These are phyloP conservation scores for Phialophora chinensis DNA, from an alignment of 2,329 filamentous ascomycete species.

Conservation along the genomic window DNA sequence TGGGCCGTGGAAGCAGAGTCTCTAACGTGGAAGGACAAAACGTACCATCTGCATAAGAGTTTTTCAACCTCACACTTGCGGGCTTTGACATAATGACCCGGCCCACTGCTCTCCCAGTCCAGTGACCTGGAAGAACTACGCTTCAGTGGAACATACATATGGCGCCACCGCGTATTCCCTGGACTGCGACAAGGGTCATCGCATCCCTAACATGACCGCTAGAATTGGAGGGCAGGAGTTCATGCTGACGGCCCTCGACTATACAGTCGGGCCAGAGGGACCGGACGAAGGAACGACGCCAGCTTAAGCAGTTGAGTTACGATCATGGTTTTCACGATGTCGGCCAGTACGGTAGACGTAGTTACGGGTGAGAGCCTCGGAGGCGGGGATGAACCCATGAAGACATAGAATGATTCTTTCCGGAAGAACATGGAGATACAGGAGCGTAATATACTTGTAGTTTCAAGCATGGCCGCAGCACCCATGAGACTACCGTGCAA, in stretches of 20 bases:
- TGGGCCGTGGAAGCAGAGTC: constrained; percentile 10
- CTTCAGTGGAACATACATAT: too few relatives aligned
- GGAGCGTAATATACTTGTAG: neutral
- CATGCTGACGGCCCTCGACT: neutral
- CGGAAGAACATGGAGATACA: neutral
- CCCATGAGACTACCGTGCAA: neutral
- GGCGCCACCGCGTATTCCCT: too few relatives aligned
- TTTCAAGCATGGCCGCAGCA: neutral
- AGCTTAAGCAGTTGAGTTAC: too few relatives aligned
- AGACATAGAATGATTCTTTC: too few relatives aligned
- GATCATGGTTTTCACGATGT: too few relatives aligned
- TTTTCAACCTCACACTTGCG: too few relatives aligned
- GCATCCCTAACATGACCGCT: neutral
- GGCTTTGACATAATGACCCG: too few relatives aligned
- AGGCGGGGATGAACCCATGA: neutral
- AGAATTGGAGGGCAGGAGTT: neutral
- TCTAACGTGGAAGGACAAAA: neutral
- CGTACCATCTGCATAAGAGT: neutral
- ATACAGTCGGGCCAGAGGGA: neutral
- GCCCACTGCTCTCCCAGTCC: too few relatives aligned
- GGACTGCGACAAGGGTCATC: neutral
- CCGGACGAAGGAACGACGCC: too few relatives aligned
- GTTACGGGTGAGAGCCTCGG: too few relatives aligned
- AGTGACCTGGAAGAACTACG: too few relatives aligned
- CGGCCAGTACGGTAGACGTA: too few relatives aligned